Evolutionary conservation across 139 green algal genomes (phyloP), one percentile per base, ranked within the genome.

Genomic region (Trebouxia sp.): DNA sequence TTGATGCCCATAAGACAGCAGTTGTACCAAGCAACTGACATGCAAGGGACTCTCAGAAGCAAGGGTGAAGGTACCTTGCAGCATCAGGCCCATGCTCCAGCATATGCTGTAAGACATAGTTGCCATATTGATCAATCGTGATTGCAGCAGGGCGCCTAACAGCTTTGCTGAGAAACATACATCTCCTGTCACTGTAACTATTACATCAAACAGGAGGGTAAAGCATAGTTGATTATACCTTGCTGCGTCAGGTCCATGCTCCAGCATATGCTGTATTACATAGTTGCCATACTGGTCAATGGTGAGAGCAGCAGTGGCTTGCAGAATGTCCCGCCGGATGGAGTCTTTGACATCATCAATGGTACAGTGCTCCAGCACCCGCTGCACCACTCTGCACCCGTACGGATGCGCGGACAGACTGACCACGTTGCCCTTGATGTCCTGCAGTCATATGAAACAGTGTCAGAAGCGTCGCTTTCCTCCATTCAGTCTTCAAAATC

Each of bases 381-480:
- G 87, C 91, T 98, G 95, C 22, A 98, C 92, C 69, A 98, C 92
- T 62, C 96, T 89, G 89, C 95, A 98, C 56, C 96, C 95, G 84
- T 97, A 98, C 30, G 91, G 88, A 84, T 98, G 94, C 11, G 79
- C 88, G 47, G 87, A 91, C 24, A 98, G 89, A 22, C 84, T 55
- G 48, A 97, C 85, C 22, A 94, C 85, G 51, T 92, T 91, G 42
- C 83, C 83, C 30, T 90, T 85, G 83, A 98, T 94, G 66, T 83
- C 84, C 85, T 94, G 82, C 69, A n/a, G n/a, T n/a, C n/a, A n/a
- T n/a, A n/a, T n/a, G n/a, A n/a, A n/a, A n/a, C n/a, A n/a, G n/a
- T n/a, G n/a, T n/a, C n/a, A n/a, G n/a, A n/a, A n/a, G n/a, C n/a
- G n/a, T n/a, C n/a, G n/a, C n/a, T n/a, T n/a, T n/a, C n/a, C n/a